Evolutionary conservation across 1,284 basidiomycete genomes (phyloP).

Genomic region (Cryptococcus deneoformans): DNA sequence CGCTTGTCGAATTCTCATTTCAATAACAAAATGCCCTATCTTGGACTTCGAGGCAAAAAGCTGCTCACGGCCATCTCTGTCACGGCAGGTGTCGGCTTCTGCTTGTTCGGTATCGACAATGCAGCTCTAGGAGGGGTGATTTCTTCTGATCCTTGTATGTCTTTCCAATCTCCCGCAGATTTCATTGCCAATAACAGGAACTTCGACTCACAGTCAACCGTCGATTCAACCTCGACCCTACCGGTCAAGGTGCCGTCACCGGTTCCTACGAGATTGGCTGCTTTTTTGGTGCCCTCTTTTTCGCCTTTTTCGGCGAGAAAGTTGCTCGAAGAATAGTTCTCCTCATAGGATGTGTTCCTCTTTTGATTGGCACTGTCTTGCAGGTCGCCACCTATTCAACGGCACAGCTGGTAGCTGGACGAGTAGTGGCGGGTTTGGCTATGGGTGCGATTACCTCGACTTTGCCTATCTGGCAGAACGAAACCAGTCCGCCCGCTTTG

Average conservation of each 20-base stretch:
- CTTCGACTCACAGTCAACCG: neutral
- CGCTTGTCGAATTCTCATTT: neutral
- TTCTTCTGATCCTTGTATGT: constrained; percentile 52
- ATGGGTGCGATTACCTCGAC: constrained; percentile 21
- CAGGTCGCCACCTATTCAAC: constrained; percentile 13
- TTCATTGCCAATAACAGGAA: neutral
- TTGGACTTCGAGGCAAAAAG: constrained; percentile 14
- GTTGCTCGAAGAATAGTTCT: constrained; percentile 11
- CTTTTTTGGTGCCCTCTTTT: constrained; percentile 14
- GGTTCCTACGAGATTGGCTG: constrained; percentile 18
- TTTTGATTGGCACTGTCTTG: constrained; percentile 15
- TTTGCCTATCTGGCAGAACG: constrained; percentile 22
- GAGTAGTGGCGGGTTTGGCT: constrained; percentile 19
- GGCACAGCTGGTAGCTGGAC: constrained; percentile 15
- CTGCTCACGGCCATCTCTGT: constrained; percentile 16
- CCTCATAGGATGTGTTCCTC: constrained; percentile 6
- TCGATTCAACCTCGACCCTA: constrained; percentile 8
- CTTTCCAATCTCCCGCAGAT: neutral
- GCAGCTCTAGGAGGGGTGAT: constrained; percentile 22
- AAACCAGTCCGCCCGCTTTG: constrained; percentile 14
- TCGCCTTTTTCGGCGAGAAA: constrained; percentile 14
- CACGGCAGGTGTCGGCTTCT: constrained; percentile 17
- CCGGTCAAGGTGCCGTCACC: constrained; percentile 19
- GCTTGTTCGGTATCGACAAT: constrained; percentile 20
- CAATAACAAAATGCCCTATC: constrained; percentile 12